Conservation (phyloP, 768 basidiomycete genomes). For the Boletus rubropictus region DNA sequence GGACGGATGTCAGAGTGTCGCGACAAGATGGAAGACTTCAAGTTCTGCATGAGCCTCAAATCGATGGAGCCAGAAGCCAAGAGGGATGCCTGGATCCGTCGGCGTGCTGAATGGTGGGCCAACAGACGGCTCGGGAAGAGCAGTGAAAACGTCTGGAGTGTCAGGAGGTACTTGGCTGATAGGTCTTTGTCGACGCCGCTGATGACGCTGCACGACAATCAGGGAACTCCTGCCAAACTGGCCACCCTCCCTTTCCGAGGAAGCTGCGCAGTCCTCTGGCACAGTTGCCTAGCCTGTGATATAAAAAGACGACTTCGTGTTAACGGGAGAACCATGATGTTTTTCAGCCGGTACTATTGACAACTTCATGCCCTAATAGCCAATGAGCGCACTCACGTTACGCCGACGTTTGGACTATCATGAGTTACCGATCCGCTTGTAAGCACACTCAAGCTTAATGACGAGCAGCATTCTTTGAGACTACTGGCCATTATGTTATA, state of each 20-base stretch:
- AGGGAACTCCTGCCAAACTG: constrained; percentile 26
- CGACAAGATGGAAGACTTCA: constrained; percentile 84
- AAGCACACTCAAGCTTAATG: not conserved
- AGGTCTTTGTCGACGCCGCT: not conserved
- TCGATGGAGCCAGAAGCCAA: constrained; percentile 69
- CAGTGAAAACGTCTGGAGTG: constrained; percentile 94
- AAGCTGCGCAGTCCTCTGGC: constrained; percentile 15
- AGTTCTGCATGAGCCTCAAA: constrained; percentile 87
- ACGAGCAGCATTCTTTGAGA: too few species aligned
- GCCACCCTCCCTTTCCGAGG: constrained; percentile 24
- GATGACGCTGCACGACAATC: not conserved
- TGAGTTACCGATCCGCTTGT: not conserved
- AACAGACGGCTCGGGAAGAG: constrained; percentile 64
- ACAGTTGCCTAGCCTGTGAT: constrained; percentile 17
- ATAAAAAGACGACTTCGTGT: not conserved
- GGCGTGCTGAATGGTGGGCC: constrained; percentile 95
- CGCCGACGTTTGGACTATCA: not conserved
- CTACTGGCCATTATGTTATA: constrained; percentile 9
- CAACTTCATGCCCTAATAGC: not conserved
- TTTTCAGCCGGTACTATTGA: not conserved
- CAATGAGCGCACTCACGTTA: not conserved
- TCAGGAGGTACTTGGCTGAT: constrained; percentile 62
- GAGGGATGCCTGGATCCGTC: constrained; percentile 77
- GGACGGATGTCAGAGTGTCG: constrained; percentile 69
- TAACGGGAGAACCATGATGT: not conserved